phyloP scores from a whole-genome alignment of 306 rosid genomes.

The Pyrus betulifolia region DNA sequence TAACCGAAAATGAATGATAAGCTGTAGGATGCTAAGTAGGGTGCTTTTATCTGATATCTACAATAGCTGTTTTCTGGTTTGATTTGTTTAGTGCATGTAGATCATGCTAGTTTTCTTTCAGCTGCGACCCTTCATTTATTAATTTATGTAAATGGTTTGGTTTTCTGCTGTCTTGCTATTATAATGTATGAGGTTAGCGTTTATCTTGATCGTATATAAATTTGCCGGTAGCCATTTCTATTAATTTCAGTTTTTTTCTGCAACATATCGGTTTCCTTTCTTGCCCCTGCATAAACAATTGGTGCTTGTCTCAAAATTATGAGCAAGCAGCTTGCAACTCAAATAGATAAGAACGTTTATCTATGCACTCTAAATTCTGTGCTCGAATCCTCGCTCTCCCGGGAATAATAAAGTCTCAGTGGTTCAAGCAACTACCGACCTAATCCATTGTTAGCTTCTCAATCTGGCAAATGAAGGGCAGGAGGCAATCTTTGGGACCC shows the following conservation, averaged over 20 bases:
- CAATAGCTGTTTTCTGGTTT: background rate
- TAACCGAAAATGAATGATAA: background rate
- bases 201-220: background rate
- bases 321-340: background rate
- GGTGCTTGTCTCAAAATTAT: background rate
- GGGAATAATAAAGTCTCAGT: too few relatives aligned
- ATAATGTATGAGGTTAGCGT: background rate
- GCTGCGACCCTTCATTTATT: background rate
- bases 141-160: constrained; percentile 5
- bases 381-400: background rate
- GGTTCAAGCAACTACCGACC: too few relatives aligned
- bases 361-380: background rate
- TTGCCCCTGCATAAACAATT: background rate
- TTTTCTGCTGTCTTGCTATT: background rate
- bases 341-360: too few relatives aligned
- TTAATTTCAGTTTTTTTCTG: background rate
- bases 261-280: background rate
- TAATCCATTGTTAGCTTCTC: background rate
- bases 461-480: background rate
- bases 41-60: background rate
- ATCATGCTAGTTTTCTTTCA: background rate
- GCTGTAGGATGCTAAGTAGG: background rate
- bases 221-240: background rate
- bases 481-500: background rate
- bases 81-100: background rate